Evolutionary conservation across 129 eudicot genomes (phyloP).

Genomic region (Centella asiatica): DNA sequence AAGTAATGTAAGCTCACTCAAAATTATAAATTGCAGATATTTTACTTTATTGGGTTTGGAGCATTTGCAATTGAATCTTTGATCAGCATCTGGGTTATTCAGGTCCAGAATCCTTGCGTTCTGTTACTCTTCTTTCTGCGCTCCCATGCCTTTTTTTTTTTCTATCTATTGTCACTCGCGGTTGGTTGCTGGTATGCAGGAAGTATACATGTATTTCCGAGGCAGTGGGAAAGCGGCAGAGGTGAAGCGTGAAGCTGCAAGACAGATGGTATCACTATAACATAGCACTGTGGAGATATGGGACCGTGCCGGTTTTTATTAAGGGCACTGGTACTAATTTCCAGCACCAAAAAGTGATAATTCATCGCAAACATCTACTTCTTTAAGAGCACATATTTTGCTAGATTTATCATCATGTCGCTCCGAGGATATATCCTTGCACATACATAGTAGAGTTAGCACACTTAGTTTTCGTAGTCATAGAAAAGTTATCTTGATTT

Average conservation of each 20-base stretch:
- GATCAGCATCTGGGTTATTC: slow-evolving; percentile 92
- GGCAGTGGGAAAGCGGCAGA: slow-evolving; percentile 85
- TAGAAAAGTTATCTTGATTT: no score
- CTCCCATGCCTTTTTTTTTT: no score
- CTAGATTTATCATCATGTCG: no score
- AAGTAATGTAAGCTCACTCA: background rate
- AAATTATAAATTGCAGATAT: slow-evolving; percentile 38
- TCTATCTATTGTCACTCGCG: no score
- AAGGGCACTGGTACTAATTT: background rate
- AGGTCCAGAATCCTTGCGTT: slow-evolving; percentile 37
- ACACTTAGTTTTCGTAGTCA: no score
- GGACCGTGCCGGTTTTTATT: background rate
- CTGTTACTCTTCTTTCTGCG: no score
- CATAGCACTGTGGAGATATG: background rate
- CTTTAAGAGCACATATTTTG: no score
- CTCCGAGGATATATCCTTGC: no score
- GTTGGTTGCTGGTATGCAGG: slow-evolving; percentile 50
- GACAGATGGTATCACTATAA: slow-evolving; percentile 58
- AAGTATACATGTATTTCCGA: slow-evolving; percentile 85
- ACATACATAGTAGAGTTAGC: no score
- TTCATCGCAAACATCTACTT: no score
- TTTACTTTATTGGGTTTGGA: slow-evolving; percentile 68
- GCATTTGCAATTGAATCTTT: slow-evolving; percentile 59
- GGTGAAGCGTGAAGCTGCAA: slow-evolving; percentile 75
- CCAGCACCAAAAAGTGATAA: no score